Evolutionary conservation across 2,329 filamentous ascomycete species (phyloP), one percentile per base, ranked within the genome.

Genomic region (Neurospora sp.): DNA sequence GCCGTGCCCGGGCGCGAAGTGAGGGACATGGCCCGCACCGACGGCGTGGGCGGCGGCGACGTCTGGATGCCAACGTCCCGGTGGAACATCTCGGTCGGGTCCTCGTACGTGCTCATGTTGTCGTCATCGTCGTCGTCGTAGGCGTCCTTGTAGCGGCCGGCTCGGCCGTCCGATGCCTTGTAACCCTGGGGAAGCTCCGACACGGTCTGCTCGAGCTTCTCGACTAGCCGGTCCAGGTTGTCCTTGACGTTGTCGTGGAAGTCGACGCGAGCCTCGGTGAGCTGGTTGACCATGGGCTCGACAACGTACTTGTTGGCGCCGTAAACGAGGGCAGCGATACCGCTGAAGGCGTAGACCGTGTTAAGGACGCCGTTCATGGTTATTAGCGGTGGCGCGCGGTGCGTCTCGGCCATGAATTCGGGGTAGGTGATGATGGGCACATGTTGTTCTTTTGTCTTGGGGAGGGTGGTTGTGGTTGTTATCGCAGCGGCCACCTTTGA

Each of bases 51-150:
- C 0, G 81, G 81, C 1, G 83, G 84, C 0, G 88, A 89, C 0
- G 92, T 96, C 79, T 96, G 92, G 1, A 92, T 91, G 73, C 91
- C 91, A 71, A 93, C 86, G 77, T 96, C 92, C 66, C 91, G 88
- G 78, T 94, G 91, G 80, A 93, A 96, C 72, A 94, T 86, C 79
- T 95, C 92, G 0, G 90, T 89, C 0, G 92, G 92, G 75, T 90
- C 89, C 72, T 86, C 86, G 70, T 81, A 83, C 36, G 84, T 85
- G 75, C 82, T 85, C n/a, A 78, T 79, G 62, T 78, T 75, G 71
- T 81, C 82, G 39, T 77, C 78, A 17, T 74, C 73, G 5, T 69
- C 72, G 11, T 70, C 70, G 38, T 69, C 70, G 52, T 69, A 68
- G 58, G 68, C 68, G 40, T 74, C 71, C 78, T 73, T 70, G 38